Percentiles rank a stretch among this genome's conserved stretches.
These are phyloP conservation scores for Paramecium octaurelia DNA, from an alignment of 73 alveolate genomes.

Conservation along the genomic window DNA sequence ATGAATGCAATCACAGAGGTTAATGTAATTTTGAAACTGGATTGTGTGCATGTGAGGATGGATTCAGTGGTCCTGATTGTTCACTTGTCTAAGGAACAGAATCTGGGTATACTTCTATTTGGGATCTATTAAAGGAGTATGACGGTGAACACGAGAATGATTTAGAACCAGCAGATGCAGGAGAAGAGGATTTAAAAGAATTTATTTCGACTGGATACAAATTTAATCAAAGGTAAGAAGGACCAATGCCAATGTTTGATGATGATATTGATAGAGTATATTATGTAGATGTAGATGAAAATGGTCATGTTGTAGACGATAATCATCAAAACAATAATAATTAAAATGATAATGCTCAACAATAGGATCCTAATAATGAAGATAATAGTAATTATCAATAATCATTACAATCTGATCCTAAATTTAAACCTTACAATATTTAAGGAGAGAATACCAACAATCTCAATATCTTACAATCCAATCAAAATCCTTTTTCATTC, in stretches of 20 bases:
- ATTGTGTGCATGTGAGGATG: slow-evolving; percentile 45
- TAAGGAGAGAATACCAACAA: background rate
- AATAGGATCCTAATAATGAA: background rate
- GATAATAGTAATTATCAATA: background rate
- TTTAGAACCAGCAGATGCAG: background rate
- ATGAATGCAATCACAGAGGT: slow-evolving; percentile 7
- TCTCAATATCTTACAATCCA: background rate
- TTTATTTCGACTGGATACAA: slow-evolving; percentile 16
- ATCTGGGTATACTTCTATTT: background rate
- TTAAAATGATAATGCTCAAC: background rate
- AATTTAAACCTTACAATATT: background rate
- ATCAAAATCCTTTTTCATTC: background rate
- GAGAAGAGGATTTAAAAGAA: background rate
- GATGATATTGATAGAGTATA: slow-evolving; percentile 31
- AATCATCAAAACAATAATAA: background rate
- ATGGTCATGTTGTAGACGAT: background rate
- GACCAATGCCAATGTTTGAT: slow-evolving; percentile 26
- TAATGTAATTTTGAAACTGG: slow-evolving; percentile 30
- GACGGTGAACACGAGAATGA: background rate
- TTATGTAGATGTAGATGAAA: slow-evolving; percentile 36
- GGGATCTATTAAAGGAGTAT: slow-evolving; percentile 24
- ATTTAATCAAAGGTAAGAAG: slow-evolving; percentile 35
- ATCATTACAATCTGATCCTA: background rate
- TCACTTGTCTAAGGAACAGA: background rate
- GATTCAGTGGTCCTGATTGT: slow-evolving; percentile 50